Percentiles rank a stretch among this genome's conserved stretches.
Conservation (phyloP, 2,329 filamentous ascomycete genomes). For the Aspergillus pseudotamarii region DNA sequence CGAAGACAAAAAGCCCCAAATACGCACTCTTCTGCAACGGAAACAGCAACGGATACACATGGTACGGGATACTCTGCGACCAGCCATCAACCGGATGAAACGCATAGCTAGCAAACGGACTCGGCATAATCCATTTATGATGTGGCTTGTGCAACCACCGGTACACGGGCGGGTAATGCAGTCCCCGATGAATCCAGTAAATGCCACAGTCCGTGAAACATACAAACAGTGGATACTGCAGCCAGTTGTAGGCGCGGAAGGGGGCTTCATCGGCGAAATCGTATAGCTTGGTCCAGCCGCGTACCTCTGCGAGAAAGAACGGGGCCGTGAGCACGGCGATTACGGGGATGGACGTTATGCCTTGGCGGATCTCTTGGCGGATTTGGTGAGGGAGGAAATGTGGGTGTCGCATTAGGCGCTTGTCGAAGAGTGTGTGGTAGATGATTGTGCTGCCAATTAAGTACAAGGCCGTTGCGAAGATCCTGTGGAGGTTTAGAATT, state of each 20-base stretch:
- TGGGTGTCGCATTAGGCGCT: conserved; percentile 81
- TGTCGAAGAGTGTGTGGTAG: conserved; percentile 88
- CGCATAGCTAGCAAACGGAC: conserved; percentile 85
- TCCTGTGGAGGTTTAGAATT: conserved; percentile 54
- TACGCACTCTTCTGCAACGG: conserved; percentile 90
- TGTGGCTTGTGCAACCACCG: conserved; percentile 92
- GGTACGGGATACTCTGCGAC: conserved; percentile 84
- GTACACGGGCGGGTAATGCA: conserved; percentile 80
- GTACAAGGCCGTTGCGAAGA: conserved; percentile 82
- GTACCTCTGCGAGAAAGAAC: conserved; percentile 80
- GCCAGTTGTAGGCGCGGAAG: conserved; percentile 71
- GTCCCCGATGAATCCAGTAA: conserved; percentile 85
- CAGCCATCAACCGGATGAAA: conserved; percentile 95
- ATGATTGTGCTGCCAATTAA: conserved; percentile 79
- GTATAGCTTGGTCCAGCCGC: conserved; percentile 84
- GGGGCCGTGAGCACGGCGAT: conserved; percentile 81
- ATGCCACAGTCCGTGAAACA: conserved; percentile 84
- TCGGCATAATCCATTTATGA: conserved; percentile 99
- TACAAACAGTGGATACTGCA: conserved; percentile 86
- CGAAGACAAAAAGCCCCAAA: conserved; percentile 80
- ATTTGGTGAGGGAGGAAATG: conserved; percentile 95
- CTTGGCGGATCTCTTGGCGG: conserved; percentile 77
- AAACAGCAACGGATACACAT: conserved; percentile 88
- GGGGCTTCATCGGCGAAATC: conserved; percentile 73
- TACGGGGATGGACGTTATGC: conserved; percentile 71